These are phyloP conservation scores for Ceratobasidium sp. DNA, from an alignment of 1,284 basidiomycete genomes.

Conservation along the genomic window DNA sequence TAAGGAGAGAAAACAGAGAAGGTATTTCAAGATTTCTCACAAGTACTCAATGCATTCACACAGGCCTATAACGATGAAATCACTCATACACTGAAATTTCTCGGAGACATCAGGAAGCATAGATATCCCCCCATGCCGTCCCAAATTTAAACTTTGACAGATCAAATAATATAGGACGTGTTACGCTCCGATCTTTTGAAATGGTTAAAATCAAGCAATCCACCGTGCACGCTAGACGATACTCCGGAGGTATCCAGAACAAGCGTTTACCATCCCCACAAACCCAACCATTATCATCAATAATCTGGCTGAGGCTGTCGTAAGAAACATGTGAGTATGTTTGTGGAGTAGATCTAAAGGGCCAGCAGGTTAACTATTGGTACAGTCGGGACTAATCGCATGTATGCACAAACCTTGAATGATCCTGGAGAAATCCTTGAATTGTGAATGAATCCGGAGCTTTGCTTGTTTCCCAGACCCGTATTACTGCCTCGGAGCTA, in stretches of 20 bases:
- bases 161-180: slow-evolving; percentile 10
- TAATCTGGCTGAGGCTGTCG: background rate
- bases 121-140: background rate
- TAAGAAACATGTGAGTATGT: too few relatives aligned
- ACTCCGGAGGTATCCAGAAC: slow-evolving; percentile 21
- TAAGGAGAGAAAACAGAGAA: too few relatives aligned
- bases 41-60: too few relatives aligned
- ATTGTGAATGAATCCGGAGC: background rate
- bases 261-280: background rate
- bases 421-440: background rate
- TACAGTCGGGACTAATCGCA: too few relatives aligned
- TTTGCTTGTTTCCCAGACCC: background rate
- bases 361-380: too few relatives aligned
- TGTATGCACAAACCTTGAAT: too few relatives aligned
- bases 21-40: too few relatives aligned
- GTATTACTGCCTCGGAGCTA: background rate
- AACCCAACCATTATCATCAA: slow-evolving; percentile 16
- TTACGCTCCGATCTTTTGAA: background rate
- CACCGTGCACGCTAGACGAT: background rate
- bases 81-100: too few relatives aligned
- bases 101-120: too few relatives aligned
- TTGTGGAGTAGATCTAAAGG: too few relatives aligned
- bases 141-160: slow-evolving; percentile 9
- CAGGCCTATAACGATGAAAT: too few relatives aligned
- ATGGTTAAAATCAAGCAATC: background rate